phyloP scores from a whole-genome alignment of 495 filamentous ascomycete genomes.

The Aspergillus panamensis region DNA sequence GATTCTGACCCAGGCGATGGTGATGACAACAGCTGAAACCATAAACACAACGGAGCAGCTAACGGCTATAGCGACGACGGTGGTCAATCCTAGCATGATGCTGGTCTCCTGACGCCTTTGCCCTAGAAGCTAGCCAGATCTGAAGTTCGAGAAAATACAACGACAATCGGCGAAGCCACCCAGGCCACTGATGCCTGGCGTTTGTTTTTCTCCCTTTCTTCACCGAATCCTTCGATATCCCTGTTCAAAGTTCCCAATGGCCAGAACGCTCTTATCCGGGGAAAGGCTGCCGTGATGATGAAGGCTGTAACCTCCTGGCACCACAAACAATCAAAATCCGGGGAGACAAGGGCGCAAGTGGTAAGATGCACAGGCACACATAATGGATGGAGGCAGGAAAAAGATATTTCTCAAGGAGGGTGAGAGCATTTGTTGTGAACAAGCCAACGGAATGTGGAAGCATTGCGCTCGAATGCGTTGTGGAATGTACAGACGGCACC shows the following conservation, averaged over 20 bases:
- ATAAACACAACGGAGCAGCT: constrained; percentile 40
- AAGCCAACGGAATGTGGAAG: constrained; percentile 33
- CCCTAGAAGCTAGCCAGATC: neutral
- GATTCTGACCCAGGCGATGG: constrained; percentile 40
- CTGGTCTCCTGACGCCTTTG: neutral
- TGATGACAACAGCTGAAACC: constrained; percentile 29
- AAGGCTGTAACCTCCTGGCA: neutral
- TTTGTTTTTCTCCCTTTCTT: neutral
- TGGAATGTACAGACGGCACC: constrained; percentile 32
- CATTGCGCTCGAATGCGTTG: constrained; percentile 29
- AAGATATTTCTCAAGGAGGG: constrained; percentile 10
- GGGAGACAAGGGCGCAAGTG: constrained; percentile 8
- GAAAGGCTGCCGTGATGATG: constrained; percentile 1
- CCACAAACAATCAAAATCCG: constrained; percentile 3
- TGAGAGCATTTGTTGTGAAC: constrained; percentile 37
- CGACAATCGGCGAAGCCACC: neutral
- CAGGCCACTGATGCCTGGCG: neutral
- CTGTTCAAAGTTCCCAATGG: neutral
- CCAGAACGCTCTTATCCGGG: neutral
- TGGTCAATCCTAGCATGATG: constrained; percentile 37
- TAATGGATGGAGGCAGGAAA: constrained; percentile 12
- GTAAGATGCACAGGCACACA: constrained; percentile 18
- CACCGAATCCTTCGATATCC: neutral
- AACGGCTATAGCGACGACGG: constrained; percentile 43
- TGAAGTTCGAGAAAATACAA: neutral